Base-by-base conservation (phyloP, 768 basidiomycete species). In the Lanmaoa rubissima region DNA sequence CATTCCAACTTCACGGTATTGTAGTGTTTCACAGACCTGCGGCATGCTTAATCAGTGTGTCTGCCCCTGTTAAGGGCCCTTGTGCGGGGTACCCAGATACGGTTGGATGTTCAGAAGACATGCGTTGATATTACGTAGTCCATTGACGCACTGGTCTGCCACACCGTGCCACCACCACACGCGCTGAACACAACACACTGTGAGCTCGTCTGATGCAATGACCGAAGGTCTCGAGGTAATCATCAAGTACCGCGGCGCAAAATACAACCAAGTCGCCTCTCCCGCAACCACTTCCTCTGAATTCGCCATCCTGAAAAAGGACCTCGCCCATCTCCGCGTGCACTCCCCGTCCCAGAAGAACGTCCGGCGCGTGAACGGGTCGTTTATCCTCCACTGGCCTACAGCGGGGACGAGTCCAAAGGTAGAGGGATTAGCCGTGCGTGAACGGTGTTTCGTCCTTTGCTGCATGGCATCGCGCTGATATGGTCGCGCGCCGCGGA, bases 271-370 rank as follows among this genome's bases (percentile, higher is more conserved):
- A 10, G 50, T 69, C 47, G 50, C 57, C 39, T 52, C 56, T 5
- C 55, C 63, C 8, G 21, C 50, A 0, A 59, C 58, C 7, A 0
- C 54, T 5, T 58, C 69, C 2, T 61, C 61, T 32, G 67, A 48
- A 12, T 57, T 69, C 40, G 59, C 60, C 39, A 63, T 61, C 45
- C 52, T 71, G 38, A 64, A 72, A 51, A 61, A 56, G 41, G 70
- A 73, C 54, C 65, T 73, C 31, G 54, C 42, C n/a, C 58, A 56
- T 39, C 71, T 73, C 39, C 67, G 71, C 51, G 71, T 69, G 2
- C 69, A 73, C 45, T 62, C 58, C 0, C 71, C 69, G 0, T 61
- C 69, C 21, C 59, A 68, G 17, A 72, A 48, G 51, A 71, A 71
- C 55, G 61, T 71, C n/a, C 56, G 21, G 1, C 66, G 61, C 13